phyloP scores from a whole-genome alignment of 129 eudicot genomes.

The Pseudognaphalium luteoalbum region DNA sequence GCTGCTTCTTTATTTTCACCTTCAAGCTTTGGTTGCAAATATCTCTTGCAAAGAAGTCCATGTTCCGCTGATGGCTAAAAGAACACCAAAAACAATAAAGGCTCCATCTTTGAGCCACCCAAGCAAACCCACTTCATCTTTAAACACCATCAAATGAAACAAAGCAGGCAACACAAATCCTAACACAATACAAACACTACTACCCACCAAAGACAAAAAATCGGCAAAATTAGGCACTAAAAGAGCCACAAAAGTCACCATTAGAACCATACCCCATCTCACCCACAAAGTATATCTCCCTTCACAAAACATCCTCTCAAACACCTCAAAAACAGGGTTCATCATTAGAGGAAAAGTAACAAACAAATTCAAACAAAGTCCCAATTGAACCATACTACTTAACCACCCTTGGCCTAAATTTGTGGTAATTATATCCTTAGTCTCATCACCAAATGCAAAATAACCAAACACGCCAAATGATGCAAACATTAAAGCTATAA shows the following conservation, averaged over 20 bases:
- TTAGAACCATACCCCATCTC: constrained; percentile 73
- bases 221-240: constrained; percentile 92
- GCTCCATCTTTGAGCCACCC: constrained; percentile 47
- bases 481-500: constrained; percentile 70
- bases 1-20: background rate
- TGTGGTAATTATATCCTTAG: constrained; percentile 81
- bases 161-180: constrained; percentile 90
- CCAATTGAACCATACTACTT: constrained; percentile 73
- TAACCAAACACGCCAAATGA: constrained; percentile 72
- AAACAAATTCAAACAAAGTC: constrained; percentile 72
- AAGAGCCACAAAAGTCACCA: constrained; percentile 76
- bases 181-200: constrained; percentile 76
- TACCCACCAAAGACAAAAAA: constrained; percentile 91
- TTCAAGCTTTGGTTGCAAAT: constrained; percentile 50
- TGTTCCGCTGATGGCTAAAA: constrained; percentile 65
- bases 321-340: constrained; percentile 91
- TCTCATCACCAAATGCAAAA: constrained; percentile 82
- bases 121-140: constrained; percentile 54
- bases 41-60: constrained; percentile 70
- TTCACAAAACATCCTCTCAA: constrained; percentile 76
- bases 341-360: constrained; percentile 87
- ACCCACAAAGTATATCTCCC: constrained; percentile 70
- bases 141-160: constrained; percentile 71
- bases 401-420: constrained; percentile 75
- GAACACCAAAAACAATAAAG: constrained; percentile 53